phyloP scores from a whole-genome alignment of 2,329 filamentous ascomycete genomes.

The Mycosphaerella arachidis region DNA sequence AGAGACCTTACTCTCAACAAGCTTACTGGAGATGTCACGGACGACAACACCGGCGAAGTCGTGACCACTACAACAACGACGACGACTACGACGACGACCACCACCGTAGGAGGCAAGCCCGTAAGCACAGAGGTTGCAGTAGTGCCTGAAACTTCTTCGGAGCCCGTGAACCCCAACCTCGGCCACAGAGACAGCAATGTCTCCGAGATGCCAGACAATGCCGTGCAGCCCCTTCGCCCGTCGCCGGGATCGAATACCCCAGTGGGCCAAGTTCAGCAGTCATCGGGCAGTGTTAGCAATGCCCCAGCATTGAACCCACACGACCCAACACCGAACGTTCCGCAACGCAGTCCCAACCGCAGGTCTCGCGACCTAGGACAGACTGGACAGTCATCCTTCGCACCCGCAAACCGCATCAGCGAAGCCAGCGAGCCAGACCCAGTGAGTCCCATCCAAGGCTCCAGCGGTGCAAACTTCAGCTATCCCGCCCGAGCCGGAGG shows the following conservation, averaged over 20 bases:
- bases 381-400: not conserved
- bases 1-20: constrained; percentile 27
- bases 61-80: constrained; percentile 31
- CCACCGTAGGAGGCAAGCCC: constrained; percentile 18
- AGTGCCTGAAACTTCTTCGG: not conserved
- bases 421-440: constrained; percentile 4
- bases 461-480: constrained; percentile 10
- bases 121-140: constrained; percentile 14
- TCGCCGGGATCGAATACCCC: not conserved
- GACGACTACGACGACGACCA: constrained; percentile 31
- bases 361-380: constrained; percentile 3
- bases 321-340: constrained; percentile 1
- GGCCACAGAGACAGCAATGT: constrained; percentile 13
- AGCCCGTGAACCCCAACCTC: not conserved
- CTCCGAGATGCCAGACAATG: constrained; percentile 23
- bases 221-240: constrained; percentile 7
- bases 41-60: constrained; percentile 29
- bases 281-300: not conserved
- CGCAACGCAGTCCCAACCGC: constrained; percentile 9
- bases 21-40: constrained; percentile 28
- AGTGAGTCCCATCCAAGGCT: constrained; percentile 4
- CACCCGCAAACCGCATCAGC: not conserved
- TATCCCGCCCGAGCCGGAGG: constrained; percentile 6
- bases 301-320: not conserved
- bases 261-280: not conserved